Percentiles rank a stretch among this genome's conserved stretches.
phyloP scores from a whole-genome alignment of 2,329 filamentous ascomycete species.

The Colletotrichum caudatum region DNA sequence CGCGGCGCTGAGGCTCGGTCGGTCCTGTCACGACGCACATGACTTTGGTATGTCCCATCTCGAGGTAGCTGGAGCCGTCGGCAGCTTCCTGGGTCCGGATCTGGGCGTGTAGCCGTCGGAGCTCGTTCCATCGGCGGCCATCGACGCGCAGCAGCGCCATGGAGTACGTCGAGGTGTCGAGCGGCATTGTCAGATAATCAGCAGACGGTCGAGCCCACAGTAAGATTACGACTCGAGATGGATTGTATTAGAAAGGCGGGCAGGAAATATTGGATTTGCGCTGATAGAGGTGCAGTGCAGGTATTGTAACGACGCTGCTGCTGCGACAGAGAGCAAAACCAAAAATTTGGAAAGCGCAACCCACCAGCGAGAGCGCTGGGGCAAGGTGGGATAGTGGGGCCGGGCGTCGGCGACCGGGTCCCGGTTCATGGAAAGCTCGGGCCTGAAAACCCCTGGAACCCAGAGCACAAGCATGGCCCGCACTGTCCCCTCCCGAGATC shows the following conservation, averaged over 20 bases:
- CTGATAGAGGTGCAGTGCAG: neutral
- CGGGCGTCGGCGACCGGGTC: constrained; percentile 29
- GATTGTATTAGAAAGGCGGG: no score
- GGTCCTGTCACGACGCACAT: constrained; percentile 93
- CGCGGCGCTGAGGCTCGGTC: constrained; percentile 68
- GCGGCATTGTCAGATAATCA: constrained; percentile 74
- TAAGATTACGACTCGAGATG: neutral
- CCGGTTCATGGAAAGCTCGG: constrained; percentile 20
- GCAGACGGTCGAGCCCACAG: neutral
- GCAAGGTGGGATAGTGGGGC: constrained; percentile 39
- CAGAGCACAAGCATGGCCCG: constrained; percentile 6
- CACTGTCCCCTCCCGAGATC: constrained; percentile 27
- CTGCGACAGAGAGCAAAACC: constrained; percentile 13
- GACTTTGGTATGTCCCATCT: constrained; percentile 98
- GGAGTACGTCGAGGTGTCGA: constrained; percentile 92
- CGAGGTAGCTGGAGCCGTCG: constrained; percentile 92
- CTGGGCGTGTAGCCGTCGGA: constrained; percentile 87
- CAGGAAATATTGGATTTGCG: neutral
- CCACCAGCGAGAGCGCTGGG: neutral
- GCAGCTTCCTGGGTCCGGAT: constrained; percentile 93
- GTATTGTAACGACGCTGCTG: neutral
- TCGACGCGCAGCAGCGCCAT: constrained; percentile 86
- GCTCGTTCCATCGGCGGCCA: constrained; percentile 95
- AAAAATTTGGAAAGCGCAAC: constrained; percentile 39
- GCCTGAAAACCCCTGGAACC: constrained; percentile 18